phyloP scores from a whole-genome alignment of 257 asterid species.

The Lantana camara region DNA sequence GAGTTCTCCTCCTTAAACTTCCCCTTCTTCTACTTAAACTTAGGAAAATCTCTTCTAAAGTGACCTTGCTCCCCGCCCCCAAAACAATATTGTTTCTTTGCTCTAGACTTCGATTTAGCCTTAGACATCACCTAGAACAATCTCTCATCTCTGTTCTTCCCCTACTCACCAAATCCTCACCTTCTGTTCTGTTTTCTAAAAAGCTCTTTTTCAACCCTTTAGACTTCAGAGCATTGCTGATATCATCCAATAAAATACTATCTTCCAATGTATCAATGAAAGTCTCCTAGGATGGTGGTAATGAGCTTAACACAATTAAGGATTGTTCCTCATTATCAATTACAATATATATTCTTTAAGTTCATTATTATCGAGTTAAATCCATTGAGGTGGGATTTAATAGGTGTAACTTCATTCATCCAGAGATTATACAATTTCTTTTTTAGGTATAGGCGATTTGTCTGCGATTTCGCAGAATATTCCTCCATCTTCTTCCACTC shows the following conservation, averaged over 20 bases:
- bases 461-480: too few relatives aligned
- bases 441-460: too few relatives aligned
- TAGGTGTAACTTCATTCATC: too few relatives aligned
- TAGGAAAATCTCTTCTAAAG: neutral
- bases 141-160: too few relatives aligned
- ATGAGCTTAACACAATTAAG: neutral
- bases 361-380: too few relatives aligned
- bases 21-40: neutral
- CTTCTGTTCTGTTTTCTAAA: neutral
- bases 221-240: neutral
- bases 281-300: neutral
- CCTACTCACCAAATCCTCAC: neutral
- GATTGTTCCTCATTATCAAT: neutral
- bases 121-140: neutral
- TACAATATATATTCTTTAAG: too few relatives aligned
- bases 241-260: neutral
- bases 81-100: too few relatives aligned
- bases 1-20: neutral
- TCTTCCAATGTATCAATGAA: neutral
- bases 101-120: neutral
- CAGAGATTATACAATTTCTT: too few relatives aligned
- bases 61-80: neutral
- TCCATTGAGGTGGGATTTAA: too few relatives aligned
- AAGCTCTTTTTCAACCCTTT: neutral
- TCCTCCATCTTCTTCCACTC: too few relatives aligned